Percentiles rank a stretch among this genome's conserved stretches.
Conservation (phyloP, 2,329 filamentous ascomycete genomes). For the Lachnellula willkommii region DNA sequence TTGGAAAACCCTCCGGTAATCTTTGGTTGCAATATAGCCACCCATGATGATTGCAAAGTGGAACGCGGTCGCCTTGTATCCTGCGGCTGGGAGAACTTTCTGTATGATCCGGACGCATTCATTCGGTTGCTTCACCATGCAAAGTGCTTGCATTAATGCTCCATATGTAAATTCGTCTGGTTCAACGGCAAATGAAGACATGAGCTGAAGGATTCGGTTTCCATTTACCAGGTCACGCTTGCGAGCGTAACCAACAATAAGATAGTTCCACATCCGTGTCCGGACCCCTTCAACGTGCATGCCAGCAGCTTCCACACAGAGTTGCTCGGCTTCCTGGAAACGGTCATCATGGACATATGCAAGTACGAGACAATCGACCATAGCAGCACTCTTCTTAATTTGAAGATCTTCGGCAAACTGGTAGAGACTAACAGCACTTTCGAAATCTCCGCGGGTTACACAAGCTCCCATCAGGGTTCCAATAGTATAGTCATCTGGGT, state of each 20-base stretch:
- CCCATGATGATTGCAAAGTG: conserved; percentile 50
- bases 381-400: conserved; percentile 48
- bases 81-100: conserved; percentile 44
- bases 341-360: conserved; percentile 58
- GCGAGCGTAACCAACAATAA: conserved; percentile 65
- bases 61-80: conserved; percentile 39
- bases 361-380: conserved; percentile 61
- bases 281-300: conserved; percentile 46
- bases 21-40: conserved; percentile 37
- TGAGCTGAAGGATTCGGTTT: conserved; percentile 48
- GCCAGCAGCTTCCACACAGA: conserved; percentile 52
- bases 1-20: conserved; percentile 43
- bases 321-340: conserved; percentile 49
- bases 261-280: conserved; percentile 70
- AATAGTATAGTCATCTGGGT: conserved; percentile 61
- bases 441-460: conserved; percentile 66
- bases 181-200: conserved; percentile 46
- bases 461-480: conserved; percentile 69
- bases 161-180: conserved; percentile 55
- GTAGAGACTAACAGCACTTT: conserved; percentile 61
- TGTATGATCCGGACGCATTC: conserved; percentile 49
- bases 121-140: conserved; percentile 46
- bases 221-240: conserved; percentile 53
- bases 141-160: conserved; percentile 54
- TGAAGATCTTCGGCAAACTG: conserved; percentile 51